phyloP scores from a whole-genome alignment of 179 eudicot genomes.

The Drosera spatulata region DNA sequence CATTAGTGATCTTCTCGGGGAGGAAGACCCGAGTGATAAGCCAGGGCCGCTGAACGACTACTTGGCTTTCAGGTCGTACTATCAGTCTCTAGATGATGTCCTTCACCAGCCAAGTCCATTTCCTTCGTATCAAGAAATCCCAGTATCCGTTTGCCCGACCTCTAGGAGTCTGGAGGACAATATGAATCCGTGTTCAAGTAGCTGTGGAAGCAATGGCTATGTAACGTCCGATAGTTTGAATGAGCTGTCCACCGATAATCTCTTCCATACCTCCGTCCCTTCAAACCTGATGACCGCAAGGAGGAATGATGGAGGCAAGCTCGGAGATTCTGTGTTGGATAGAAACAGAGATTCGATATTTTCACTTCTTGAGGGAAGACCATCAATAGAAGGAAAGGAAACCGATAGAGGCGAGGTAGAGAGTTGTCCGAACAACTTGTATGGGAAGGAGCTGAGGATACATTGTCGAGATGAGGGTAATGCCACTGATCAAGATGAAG shows the following conservation, averaged over 20 bases:
- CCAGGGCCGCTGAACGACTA: conserved; percentile 5
- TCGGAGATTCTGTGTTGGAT: too few relatives aligned
- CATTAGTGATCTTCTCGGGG: conserved; percentile 4
- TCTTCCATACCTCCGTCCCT: neutral
- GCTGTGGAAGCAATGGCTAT: conserved; percentile 4
- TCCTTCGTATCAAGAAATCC: conserved; percentile 3
- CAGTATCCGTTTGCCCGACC: neutral
- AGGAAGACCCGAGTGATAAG: conserved; percentile 4
- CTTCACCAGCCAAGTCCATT: conserved; percentile 1
- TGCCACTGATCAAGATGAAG: too few relatives aligned
- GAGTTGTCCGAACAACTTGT: too few relatives aligned
- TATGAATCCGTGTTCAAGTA: neutral
- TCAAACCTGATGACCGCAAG: neutral
- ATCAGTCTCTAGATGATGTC: conserved; percentile 3
- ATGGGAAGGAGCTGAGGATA: too few relatives aligned
- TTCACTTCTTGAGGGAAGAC: too few relatives aligned
- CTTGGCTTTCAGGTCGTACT: conserved; percentile 4
- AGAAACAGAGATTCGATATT: too few relatives aligned
- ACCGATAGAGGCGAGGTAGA: too few relatives aligned
- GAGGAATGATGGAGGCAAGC: too few relatives aligned
- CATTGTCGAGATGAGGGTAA: too few relatives aligned
- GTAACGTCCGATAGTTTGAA: conserved; percentile 1
- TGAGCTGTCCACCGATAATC: conserved; percentile 1
- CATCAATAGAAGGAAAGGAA: too few relatives aligned
- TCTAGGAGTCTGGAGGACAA: neutral